phyloP scores from a whole-genome alignment of 176 grass and related monocot genomes.

The Musa beccarii region DNA sequence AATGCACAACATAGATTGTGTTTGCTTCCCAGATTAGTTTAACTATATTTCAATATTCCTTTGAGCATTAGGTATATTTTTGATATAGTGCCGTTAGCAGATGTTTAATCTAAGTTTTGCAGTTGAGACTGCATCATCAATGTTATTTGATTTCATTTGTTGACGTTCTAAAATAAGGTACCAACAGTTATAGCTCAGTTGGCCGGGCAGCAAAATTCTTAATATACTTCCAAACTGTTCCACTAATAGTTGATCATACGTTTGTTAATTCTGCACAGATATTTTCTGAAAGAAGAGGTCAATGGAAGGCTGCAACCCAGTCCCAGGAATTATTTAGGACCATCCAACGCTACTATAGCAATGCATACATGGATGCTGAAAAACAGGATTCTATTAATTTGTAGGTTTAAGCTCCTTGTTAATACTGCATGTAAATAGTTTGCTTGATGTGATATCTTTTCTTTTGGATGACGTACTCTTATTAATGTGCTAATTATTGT shows the following conservation, averaged over 20 bases:
- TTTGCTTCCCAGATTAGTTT: neutral
- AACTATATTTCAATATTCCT: neutral
- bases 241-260: neutral
- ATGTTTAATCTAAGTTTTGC: neutral
- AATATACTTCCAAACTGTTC: neutral
- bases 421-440: neutral
- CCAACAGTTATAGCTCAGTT: neutral
- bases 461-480: neutral
- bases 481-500: neutral
- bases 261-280: constrained; percentile 39
- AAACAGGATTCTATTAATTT: constrained; percentile 97
- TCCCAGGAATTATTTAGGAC: constrained; percentile 89
- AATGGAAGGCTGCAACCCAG: constrained; percentile 81
- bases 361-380: constrained; percentile 85
- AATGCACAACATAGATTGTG: neutral
- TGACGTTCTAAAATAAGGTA: neutral
- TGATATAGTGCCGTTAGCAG: neutral
- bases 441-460: neutral
- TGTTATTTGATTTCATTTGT: neutral
- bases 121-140: neutral
- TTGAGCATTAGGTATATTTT: neutral
- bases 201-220: neutral
- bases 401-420: constrained; percentile 42
- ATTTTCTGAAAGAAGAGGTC: constrained; percentile 91
- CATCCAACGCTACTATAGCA: constrained; percentile 84